Conservation (phyloP, 805 yeast species). For the Ogataea ganodermae region DNA sequence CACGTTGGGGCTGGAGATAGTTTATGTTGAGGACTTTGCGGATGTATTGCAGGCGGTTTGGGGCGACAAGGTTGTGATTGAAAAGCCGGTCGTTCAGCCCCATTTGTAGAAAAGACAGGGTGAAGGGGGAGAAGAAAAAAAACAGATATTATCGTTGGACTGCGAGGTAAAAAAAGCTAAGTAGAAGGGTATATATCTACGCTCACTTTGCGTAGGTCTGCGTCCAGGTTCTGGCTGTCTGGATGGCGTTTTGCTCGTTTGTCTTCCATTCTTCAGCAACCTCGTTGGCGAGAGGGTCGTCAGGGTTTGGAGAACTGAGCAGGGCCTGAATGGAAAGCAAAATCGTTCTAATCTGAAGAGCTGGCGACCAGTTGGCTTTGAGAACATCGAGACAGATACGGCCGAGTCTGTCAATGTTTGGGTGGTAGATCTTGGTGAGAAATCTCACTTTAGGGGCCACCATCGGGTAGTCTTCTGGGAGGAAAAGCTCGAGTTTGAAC, state of each 20-base stretch:
- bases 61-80: slow-evolving; percentile 46
- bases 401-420: slow-evolving; percentile 93
- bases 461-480: slow-evolving; percentile 98
- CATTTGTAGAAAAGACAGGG: not conserved
- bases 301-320: slow-evolving; percentile 95
- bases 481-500: slow-evolving; percentile 79
- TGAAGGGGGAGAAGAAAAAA: not conserved
- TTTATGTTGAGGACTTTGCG: slow-evolving; percentile 74
- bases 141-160: not conserved
- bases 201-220: slow-evolving; percentile 49
- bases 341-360: slow-evolving; percentile 91
- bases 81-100: slow-evolving; percentile 5
- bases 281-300: slow-evolving; percentile 96
- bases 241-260: slow-evolving; percentile 76
- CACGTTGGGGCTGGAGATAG: slow-evolving; percentile 59
- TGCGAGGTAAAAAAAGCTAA: not conserved
- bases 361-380: slow-evolving; percentile 97
- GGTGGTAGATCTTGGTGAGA: slow-evolving; percentile 92
- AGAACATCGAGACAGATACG: slow-evolving; percentile 94
- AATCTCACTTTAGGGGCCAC: slow-evolving; percentile 96
- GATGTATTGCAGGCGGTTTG: slow-evolving; percentile 76
- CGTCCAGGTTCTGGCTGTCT: slow-evolving; percentile 80
- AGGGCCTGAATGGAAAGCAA: slow-evolving; percentile 89
- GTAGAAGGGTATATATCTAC: not conserved
- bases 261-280: slow-evolving; percentile 97